phyloP scores from a whole-genome alignment of 2,329 filamentous ascomycete species.

The Neonectria ditissima region DNA sequence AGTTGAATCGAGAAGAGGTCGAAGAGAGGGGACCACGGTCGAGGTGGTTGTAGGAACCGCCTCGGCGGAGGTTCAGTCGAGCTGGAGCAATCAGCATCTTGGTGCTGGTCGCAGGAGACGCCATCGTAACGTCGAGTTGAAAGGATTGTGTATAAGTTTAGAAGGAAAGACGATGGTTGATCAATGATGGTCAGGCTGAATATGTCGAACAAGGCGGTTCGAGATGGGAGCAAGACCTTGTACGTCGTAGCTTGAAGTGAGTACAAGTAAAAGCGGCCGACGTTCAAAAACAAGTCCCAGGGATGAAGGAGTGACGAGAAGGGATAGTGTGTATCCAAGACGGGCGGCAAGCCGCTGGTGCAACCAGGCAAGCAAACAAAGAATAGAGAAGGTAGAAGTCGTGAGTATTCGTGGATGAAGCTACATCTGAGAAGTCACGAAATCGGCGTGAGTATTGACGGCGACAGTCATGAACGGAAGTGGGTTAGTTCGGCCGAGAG shows the following conservation, averaged over 20 bases:
- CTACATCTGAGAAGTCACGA: constrained; percentile 23
- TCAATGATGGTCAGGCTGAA: constrained; percentile 33
- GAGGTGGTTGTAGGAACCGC: constrained; percentile 66
- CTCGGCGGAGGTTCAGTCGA: constrained; percentile 69
- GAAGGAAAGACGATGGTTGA: constrained; percentile 30
- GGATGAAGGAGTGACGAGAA: constrained; percentile 32
- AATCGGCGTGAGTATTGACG: constrained; percentile 16
- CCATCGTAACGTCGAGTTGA: constrained; percentile 51
- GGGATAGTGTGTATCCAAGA: constrained; percentile 24
- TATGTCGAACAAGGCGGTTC: constrained; percentile 39
- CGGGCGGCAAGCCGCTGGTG: constrained; percentile 26
- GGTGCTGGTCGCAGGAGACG: constrained; percentile 56
- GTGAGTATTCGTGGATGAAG: constrained; percentile 10
- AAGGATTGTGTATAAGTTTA: constrained; percentile 3
- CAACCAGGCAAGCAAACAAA: constrained; percentile 29
- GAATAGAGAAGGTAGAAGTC: constrained; percentile 11
- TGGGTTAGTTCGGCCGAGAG: constrained; percentile 8
- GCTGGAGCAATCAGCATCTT: constrained; percentile 67
- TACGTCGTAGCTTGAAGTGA: constrained; percentile 14
- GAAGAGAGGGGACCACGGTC: constrained; percentile 68
- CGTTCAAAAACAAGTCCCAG: constrained; percentile 12
- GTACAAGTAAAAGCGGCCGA: constrained; percentile 23
- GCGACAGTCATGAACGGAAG: constrained; percentile 8
- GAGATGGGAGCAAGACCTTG: constrained; percentile 5
- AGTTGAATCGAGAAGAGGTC: constrained; percentile 72